Evolutionary conservation across 2,329 filamentous ascomycete species (phyloP), one percentile per base, ranked within the genome.

Genomic region (Orbilia javanica): DNA sequence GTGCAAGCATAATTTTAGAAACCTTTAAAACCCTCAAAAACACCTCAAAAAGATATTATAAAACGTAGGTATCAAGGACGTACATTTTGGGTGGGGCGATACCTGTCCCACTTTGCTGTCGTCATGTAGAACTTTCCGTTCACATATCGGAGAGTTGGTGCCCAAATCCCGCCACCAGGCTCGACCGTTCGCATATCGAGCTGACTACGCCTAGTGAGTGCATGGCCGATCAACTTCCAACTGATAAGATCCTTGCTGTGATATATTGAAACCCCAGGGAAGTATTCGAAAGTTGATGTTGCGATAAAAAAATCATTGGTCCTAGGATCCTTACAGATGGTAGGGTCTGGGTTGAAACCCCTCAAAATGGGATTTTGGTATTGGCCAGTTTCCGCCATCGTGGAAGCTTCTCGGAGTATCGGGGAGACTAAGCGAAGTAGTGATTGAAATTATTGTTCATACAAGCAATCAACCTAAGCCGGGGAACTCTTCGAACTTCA

Each of bases 331-430:
- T 66, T 77, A 71, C 73, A 77, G 39, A 88, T 85, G 0, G 88
- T 89, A 0, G 89, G 89, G 79, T 91, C 89, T 4, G 89, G 88
- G 72, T 90, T 90, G 84, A 90, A 90, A 34, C 89, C 89, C 3
- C 85, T 85, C 50, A 90, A 84, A 27, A 90, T 86, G 2, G 88
- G 89, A 81, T 90, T 86, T 25, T 79, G 79, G 69, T 77, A 77
- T 22, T 60, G 67, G 55, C 72, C 72, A n/a, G 22, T 69, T 55
- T 70, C 65, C 57, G 65, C 25, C 72, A 76, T 76, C 48, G 8
- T 52, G 34, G 25, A 52, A 25, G 10, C 7, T 15, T 67, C 52
- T 74, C 70, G 70, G 63, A 74, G 31, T 39, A 22, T 34, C 70
- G 69, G 69, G 44, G 46, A 66, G 60, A 60, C n/a, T 42, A 66